Evolutionary conservation across 169 alveolate species (phyloP).

Genomic region (Eimeria zaria): DNA sequence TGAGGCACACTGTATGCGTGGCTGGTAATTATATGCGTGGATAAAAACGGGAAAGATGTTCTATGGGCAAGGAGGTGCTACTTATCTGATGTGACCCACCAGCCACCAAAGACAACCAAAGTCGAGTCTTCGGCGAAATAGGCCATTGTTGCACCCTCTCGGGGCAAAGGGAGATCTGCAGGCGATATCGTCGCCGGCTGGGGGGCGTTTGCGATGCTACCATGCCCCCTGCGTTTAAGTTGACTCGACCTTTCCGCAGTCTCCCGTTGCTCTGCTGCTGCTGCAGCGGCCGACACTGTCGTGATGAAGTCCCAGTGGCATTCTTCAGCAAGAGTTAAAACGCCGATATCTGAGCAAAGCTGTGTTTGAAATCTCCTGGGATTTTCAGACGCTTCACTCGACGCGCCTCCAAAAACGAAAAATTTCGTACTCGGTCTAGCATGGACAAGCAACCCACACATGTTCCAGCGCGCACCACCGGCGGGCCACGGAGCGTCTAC

Average conservation of each 20-base stretch:
- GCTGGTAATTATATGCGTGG: neutral
- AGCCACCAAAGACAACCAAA: slow-evolving; percentile 96
- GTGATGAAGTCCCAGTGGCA: slow-evolving; percentile 63
- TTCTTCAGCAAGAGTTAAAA: slow-evolving; percentile 75
- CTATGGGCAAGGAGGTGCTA: neutral
- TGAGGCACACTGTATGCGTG: neutral
- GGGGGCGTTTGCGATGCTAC: slow-evolving; percentile 23
- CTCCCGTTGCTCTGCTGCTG: slow-evolving; percentile 67
- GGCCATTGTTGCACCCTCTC: slow-evolving; percentile 96
- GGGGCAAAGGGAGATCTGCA: slow-evolving; percentile 83
- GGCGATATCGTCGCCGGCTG: neutral
- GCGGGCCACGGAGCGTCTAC: slow-evolving; percentile 93
- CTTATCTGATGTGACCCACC: slow-evolving; percentile 84
- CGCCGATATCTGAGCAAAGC: slow-evolving; percentile 75
- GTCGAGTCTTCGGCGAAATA: slow-evolving; percentile 94
- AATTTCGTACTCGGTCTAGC: slow-evolving; percentile 97
- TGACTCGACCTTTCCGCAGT: slow-evolving; percentile 4
- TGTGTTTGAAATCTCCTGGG: slow-evolving; percentile 91
- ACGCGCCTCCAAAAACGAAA: slow-evolving; percentile 96
- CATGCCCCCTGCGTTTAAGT: slow-evolving; percentile 43
- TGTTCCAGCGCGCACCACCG: slow-evolving; percentile 96
- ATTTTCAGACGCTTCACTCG: slow-evolving; percentile 94
- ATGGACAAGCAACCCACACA: slow-evolving; percentile 94
- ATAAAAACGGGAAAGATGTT: neutral
- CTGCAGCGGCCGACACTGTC: slow-evolving; percentile 51